Evolutionary conservation across 2,329 filamentous ascomycete species (phyloP), one percentile per base, ranked within the genome.

Genomic region (Colletotrichum tropicale): DNA sequence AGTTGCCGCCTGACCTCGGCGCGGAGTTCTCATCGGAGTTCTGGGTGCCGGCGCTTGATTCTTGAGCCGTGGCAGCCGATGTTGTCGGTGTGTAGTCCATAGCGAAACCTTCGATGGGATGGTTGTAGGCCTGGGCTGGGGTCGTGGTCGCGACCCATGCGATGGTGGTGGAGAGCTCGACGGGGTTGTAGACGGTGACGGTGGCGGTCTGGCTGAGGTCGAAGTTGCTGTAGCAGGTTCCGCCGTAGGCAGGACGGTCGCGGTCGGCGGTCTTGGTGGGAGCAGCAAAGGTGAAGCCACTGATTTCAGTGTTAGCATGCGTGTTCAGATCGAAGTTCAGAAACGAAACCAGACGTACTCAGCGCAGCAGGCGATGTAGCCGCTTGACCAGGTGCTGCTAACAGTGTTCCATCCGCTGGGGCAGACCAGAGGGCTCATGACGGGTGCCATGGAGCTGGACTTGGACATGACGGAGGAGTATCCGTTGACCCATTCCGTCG

Each of bases 171-270:
- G 73, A 75, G 26, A 75, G 73, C 43, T 68, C 64, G 10, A 43
- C 16, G 24, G 26, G 18, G 70, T 75, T 75, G 73, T 75, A 75
- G 16, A 75, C 73, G 34, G 73, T 75, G 56, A 75, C 73, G 64
- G 70, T 73, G 43, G 70, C 73, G 24, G 73, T 75, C 58, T 75
- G 56, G 64, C 38, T 52, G 58, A 75, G 62, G 4, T 73, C 58
- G 21, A 75, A 75, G 70, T 75, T 65, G 73, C 70, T 73, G 70
- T 73, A 75, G 18, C 73, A 75, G 10, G 73, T 75, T 18, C 73
- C 73, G 34, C 73, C 73, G 56, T 75, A 75, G 26, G 69, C 73
- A 26, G 73, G 73, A 65, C 73, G 73, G 34, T 75, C 70, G 43
- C 28, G 7, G 34, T 75, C 73, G 9, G 55, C 10, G 21, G 70